phyloP scores from a whole-genome alignment of 805 yeast genomes.

The Priceomyces castillae region DNA sequence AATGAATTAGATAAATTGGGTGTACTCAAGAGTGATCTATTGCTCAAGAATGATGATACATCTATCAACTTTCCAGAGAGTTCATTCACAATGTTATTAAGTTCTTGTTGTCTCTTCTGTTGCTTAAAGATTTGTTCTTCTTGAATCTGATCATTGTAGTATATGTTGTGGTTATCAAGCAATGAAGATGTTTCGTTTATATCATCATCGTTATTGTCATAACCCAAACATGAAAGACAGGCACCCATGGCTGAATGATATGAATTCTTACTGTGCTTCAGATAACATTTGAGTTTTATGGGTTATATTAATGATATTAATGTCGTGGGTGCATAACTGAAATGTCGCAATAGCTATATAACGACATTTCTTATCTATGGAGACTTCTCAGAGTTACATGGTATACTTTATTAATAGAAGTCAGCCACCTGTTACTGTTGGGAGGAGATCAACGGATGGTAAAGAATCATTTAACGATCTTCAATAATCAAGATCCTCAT shows the following conservation, averaged over 20 bases:
- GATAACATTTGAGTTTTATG: neutral
- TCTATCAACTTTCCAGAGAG: conserved; percentile 34
- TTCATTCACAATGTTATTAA: conserved; percentile 47
- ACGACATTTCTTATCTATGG: neutral
- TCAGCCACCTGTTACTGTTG: too few relatives aligned
- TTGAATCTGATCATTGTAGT: conserved; percentile 33
- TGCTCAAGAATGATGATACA: conserved; percentile 30
- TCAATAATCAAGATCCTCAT: too few relatives aligned
- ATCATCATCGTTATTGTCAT: conserved; percentile 36
- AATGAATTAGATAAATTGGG: conserved; percentile 6
- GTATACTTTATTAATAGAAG: too few relatives aligned
- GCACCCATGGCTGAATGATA: conserved; percentile 36
- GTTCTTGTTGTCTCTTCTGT: conserved; percentile 46
- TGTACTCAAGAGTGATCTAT: conserved; percentile 5
- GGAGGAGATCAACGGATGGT: too few relatives aligned
- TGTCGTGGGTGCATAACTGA: neutral
- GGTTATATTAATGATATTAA: neutral
- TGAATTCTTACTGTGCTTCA: neutral
- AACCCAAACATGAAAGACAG: conserved; percentile 46
- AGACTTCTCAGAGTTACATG: too few relatives aligned
- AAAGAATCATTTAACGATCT: too few relatives aligned
- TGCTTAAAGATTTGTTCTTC: conserved; percentile 38
- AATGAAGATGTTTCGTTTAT: conserved; percentile 40
- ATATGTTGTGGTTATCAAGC: conserved; percentile 24
- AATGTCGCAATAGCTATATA: neutral